These are phyloP conservation scores for Tuber microsphaerosporum DNA, from an alignment of 495 filamentous ascomycete species.

Conservation along the genomic window DNA sequence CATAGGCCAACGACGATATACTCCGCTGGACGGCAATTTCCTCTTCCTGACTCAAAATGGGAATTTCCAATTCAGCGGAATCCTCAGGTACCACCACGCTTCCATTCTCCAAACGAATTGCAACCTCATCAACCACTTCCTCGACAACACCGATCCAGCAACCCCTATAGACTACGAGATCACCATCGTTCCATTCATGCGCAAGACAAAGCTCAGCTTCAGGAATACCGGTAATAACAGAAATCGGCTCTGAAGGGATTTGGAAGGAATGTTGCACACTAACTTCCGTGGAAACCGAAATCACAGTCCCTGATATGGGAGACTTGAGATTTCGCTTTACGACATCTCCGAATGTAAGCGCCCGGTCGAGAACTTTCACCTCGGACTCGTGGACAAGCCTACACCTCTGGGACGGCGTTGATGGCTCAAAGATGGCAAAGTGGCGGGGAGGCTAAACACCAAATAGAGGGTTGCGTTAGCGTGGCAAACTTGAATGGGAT, in stretches of 20 bases:
- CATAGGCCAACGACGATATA: slow-evolving; percentile 15
- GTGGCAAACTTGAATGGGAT: neutral
- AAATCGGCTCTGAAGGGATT: slow-evolving; percentile 21
- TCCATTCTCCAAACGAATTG: slow-evolving; percentile 42
- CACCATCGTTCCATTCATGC: slow-evolving; percentile 41
- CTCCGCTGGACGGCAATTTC: slow-evolving; percentile 20
- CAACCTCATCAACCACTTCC: slow-evolving; percentile 39
- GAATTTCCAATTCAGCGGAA: slow-evolving; percentile 40
- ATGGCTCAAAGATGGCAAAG: slow-evolving; percentile 44
- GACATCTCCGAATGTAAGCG: slow-evolving; percentile 44
- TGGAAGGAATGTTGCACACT: slow-evolving; percentile 42
- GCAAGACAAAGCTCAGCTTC: slow-evolving; percentile 40
- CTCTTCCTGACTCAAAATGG: slow-evolving; percentile 34
- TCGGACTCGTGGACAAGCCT: slow-evolving; percentile 46
- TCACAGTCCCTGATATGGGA: slow-evolving; percentile 45
- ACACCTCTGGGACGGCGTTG: slow-evolving; percentile 32
- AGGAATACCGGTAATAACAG: slow-evolving; percentile 23
- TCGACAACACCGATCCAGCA: slow-evolving; percentile 44
- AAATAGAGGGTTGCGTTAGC: neutral
- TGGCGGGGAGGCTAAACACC: slow-evolving; percentile 41
- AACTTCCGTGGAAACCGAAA: slow-evolving; percentile 42
- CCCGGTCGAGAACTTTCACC: slow-evolving; percentile 45
- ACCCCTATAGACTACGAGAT: slow-evolving; percentile 43
- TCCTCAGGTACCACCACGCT: slow-evolving; percentile 44
- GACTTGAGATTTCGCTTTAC: slow-evolving; percentile 47